Conservation (phyloP, 371 early-diverging fungal species). For the Actinomucor elegans region DNA sequence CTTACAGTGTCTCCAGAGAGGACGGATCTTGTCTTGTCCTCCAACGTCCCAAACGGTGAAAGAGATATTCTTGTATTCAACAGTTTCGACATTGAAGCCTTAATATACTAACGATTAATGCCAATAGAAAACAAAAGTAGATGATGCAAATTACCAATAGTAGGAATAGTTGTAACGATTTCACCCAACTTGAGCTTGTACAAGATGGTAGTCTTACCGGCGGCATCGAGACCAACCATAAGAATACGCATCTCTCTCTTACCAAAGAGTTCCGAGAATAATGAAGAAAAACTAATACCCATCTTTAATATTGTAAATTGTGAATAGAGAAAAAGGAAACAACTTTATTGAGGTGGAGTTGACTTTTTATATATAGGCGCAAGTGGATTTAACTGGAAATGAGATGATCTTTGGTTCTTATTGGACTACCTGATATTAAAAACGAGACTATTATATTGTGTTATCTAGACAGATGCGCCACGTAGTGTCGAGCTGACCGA, state of each 20-base stretch:
- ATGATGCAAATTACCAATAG: conserved; percentile 46
- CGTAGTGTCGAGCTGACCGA: no score
- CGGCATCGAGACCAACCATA: conserved; percentile 96
- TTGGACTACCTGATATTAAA: no score
- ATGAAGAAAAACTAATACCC: conserved; percentile 51
- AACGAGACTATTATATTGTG: no score
- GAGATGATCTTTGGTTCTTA: no score
- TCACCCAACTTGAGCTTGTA: conserved; percentile 87
- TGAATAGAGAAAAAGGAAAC: neutral
- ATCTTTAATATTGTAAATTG: conserved; percentile 19
- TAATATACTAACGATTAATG: conserved; percentile 13
- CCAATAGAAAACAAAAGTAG: neutral
- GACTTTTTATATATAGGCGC: no score
- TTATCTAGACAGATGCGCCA: no score
- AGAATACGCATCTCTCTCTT: conserved; percentile 95
- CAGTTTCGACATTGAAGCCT: conserved; percentile 93
- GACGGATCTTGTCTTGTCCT: conserved; percentile 69
- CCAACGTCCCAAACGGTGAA: conserved; percentile 97
- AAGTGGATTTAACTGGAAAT: no score
- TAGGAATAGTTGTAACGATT: conserved; percentile 96
- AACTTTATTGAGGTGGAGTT: no score
- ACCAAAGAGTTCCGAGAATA: conserved; percentile 59
- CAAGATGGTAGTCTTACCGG: conserved; percentile 99
- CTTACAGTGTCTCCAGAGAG: conserved; percentile 58
- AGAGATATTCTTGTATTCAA: conserved; percentile 96